Conservation (phyloP, 2,329 filamentous ascomycete species). For the Chaetomiaceae sp. region DNA sequence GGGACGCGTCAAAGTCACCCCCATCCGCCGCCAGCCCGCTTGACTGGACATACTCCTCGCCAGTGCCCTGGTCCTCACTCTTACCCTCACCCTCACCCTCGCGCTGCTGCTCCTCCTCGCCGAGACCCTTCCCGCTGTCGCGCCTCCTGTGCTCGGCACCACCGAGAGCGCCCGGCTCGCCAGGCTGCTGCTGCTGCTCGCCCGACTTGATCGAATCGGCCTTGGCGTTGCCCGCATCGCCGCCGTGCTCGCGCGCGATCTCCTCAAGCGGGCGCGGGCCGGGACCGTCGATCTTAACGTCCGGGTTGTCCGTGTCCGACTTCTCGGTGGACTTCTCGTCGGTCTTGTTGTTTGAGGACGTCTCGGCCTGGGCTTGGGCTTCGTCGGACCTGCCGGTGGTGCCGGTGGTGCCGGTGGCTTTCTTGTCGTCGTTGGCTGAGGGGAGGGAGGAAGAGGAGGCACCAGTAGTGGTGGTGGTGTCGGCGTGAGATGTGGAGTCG, state of each 20-base stretch:
- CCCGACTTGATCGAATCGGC: background rate
- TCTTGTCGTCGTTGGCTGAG: background rate
- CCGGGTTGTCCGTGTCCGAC: slow-evolving; percentile 31
- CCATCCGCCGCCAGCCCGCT: slow-evolving; percentile 57
- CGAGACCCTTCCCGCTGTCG: slow-evolving; percentile 10
- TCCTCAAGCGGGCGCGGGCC: slow-evolving; percentile 39
- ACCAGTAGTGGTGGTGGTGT: slow-evolving; percentile 28
- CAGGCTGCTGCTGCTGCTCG: no score
- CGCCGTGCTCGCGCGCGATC: slow-evolving; percentile 30
- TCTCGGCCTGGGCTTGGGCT: background rate
- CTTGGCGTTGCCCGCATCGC: slow-evolving; percentile 25
- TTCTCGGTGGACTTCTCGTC: slow-evolving; percentile 19
- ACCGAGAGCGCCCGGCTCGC: no score
- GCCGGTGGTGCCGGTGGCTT: background rate
- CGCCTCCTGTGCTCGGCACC: background rate
- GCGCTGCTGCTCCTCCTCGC: no score
- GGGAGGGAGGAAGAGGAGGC: no score
- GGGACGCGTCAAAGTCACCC: slow-evolving; percentile 59
- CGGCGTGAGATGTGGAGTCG: slow-evolving; percentile 12
- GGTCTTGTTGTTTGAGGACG: background rate
- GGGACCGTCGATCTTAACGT: slow-evolving; percentile 34
- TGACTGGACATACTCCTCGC: slow-evolving; percentile 51
- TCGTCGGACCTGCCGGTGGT: background rate
- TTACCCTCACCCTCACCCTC: slow-evolving; percentile 18
- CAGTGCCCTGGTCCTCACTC: slow-evolving; percentile 29